Conservation (phyloP, 192 early-diverging fungal species). For the Dissophora ornata region DNA sequence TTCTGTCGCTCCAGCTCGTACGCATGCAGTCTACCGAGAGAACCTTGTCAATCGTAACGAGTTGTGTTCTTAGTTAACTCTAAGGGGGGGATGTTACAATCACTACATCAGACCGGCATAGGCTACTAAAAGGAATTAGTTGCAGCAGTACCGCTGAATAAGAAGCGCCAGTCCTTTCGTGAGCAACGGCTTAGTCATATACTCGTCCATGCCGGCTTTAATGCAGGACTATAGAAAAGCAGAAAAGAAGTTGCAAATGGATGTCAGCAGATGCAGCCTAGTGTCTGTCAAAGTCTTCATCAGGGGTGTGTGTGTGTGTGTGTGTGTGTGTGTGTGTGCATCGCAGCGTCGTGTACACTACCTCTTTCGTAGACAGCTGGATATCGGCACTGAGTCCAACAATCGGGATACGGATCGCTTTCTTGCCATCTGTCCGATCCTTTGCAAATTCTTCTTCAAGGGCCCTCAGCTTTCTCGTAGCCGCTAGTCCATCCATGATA, state of each 20-base stretch:
- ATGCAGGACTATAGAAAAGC: slow-evolving; percentile 27
- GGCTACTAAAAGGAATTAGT: too few relatives aligned
- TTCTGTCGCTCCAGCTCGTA: too few relatives aligned
- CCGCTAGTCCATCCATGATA: slow-evolving; percentile 51
- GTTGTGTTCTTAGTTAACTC: too few relatives aligned
- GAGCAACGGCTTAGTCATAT: slow-evolving; percentile 49
- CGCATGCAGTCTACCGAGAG: too few relatives aligned
- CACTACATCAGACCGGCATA: too few relatives aligned
- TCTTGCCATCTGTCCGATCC: slow-evolving; percentile 1
- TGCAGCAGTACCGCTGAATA: slow-evolving; percentile 38
- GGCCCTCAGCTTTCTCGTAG: slow-evolving; percentile 32
- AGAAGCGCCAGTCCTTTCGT: slow-evolving; percentile 45
- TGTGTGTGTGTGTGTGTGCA: too few relatives aligned
- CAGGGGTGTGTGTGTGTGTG: too few relatives aligned
- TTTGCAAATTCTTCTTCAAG: slow-evolving; percentile 29
- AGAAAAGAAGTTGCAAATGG: not conserved
- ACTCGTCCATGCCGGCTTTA: slow-evolving; percentile 54
- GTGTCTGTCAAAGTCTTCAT: too few relatives aligned
- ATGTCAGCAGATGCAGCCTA: too few relatives aligned
- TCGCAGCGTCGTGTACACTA: too few relatives aligned
- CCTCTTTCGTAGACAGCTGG: slow-evolving; percentile 49
- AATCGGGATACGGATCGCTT: slow-evolving; percentile 32
- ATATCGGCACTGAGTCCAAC: slow-evolving; percentile 51
- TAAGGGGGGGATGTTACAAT: too few relatives aligned
- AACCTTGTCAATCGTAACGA: too few relatives aligned